These are phyloP conservation scores for Furcasterigmium furcatum DNA, from an alignment of 2,329 filamentous ascomycete genomes.

Conservation along the genomic window DNA sequence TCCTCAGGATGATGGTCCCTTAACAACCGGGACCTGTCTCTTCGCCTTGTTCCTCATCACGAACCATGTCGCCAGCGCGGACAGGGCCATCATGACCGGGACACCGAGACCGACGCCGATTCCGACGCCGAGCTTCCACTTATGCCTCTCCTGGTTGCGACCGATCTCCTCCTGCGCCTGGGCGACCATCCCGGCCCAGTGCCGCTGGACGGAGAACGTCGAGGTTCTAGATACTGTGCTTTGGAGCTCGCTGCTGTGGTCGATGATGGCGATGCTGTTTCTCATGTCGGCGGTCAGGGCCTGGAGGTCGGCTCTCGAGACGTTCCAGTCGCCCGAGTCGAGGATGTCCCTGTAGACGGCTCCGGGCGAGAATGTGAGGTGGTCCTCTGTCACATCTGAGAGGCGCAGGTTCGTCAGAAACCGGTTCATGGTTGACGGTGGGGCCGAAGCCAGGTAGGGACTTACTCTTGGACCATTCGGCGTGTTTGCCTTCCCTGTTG, in stretches of 20 bases:
- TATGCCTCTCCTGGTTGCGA: not conserved
- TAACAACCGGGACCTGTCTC: not conserved
- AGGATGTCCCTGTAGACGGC: not conserved
- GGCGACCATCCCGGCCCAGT: not conserved
- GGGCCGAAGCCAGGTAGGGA: not conserved
- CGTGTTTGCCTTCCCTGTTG: not conserved
- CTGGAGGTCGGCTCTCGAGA: not conserved
- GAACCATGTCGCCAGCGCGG: not conserved
- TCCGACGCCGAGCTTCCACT: slow-evolving; percentile 6
- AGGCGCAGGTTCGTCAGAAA: not conserved
- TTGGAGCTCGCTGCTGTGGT: not conserved
- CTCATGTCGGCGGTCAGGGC: not conserved
- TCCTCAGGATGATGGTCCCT: not conserved
- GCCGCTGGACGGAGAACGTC: not conserved
- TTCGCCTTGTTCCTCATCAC: not conserved
- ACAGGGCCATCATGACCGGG: not conserved
- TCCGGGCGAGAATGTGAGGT: not conserved
- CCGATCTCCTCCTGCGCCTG: not conserved
- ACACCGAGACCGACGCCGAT: slow-evolving; percentile 6
- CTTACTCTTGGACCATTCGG: not conserved
- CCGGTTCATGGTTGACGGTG: not conserved
- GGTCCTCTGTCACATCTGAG: not conserved
- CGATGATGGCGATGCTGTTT: not conserved
- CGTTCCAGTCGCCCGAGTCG: not conserved
- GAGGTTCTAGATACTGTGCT: not conserved